Evolutionary conservation across 768 basidiomycete species (phyloP).

Genomic region (Leccinum variicolor): DNA sequence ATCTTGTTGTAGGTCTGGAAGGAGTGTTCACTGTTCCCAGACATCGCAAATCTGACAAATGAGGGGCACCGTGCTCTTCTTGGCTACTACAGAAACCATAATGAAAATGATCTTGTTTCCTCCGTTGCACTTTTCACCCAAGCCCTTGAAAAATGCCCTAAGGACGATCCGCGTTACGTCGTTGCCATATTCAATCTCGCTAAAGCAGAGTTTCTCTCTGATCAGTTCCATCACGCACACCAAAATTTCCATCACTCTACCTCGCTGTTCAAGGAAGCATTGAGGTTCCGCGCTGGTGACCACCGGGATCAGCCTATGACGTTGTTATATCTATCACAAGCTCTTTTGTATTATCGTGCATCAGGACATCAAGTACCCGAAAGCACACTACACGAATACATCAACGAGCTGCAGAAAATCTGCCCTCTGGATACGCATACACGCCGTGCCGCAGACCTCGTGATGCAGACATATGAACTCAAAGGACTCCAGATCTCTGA

Average conservation of each 20-base stretch:
- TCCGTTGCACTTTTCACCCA: slow-evolving; percentile 7
- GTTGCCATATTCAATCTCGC: slow-evolving; percentile 12
- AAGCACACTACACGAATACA: neutral
- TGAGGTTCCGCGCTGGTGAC: neutral
- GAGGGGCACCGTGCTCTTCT: neutral
- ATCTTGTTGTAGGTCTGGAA: neutral
- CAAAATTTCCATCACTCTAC: neutral
- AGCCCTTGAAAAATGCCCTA: slow-evolving; percentile 3
- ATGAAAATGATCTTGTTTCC: neutral
- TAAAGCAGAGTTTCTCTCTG: neutral
- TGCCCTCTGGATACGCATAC: neutral
- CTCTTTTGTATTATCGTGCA: neutral
- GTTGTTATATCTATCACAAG: slow-evolving; percentile 1
- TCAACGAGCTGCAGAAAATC: neutral
- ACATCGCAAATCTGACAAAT: no score
- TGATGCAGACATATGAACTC: no score
- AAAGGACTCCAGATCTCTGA: neutral
- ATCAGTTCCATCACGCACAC: neutral
- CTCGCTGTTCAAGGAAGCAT: slow-evolving; percentile 4
- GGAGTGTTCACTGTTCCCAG: neutral
- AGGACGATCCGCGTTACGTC: neutral
- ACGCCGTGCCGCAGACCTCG: no score
- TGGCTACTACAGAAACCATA: neutral
- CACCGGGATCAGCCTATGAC: slow-evolving; percentile 10
- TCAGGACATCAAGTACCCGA: no score